Conservation (phyloP, 2,329 filamentous ascomycete genomes). For the Cladosporium sp. region DNA sequence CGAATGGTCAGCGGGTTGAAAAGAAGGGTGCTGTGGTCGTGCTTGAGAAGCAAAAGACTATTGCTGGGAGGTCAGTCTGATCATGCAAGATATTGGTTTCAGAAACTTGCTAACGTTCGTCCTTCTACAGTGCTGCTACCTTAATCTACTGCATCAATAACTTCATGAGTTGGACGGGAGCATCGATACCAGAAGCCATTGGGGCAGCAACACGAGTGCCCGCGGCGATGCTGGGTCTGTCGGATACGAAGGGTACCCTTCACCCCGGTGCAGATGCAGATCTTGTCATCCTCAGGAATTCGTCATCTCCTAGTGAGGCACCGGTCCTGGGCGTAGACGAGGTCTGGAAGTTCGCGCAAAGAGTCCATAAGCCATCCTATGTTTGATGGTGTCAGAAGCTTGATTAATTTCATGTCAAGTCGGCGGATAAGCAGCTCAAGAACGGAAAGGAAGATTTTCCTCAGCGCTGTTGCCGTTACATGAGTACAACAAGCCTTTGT, state of each 20-base stretch:
- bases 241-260: conserved; percentile 59
- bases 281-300: conserved; percentile 61
- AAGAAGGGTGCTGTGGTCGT: conserved; percentile 71
- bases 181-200: conserved; percentile 63
- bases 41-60: conserved; percentile 71
- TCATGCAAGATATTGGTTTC: too few relatives aligned
- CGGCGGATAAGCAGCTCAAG: too few relatives aligned
- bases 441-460: too few relatives aligned
- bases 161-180: conserved; percentile 70
- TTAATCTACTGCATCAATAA: conserved; percentile 79
- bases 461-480: too few relatives aligned
- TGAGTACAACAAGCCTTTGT: too few relatives aligned
- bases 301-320: conserved; percentile 39
- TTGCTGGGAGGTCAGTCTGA: conserved; percentile 51
- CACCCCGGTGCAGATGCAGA: conserved; percentile 44
- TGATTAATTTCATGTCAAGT: too few relatives aligned
- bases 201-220: conserved; percentile 72
- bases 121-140: conserved; percentile 31
- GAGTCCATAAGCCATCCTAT: too few relatives aligned
- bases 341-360: conserved; percentile 72
- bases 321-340: conserved; percentile 62
- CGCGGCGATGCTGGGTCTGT: conserved; percentile 70
- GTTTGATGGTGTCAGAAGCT: too few relatives aligned
- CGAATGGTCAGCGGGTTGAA: conserved; percentile 63
- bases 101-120: neutral